A percentile compares a stretch with the other conserved stretches of the same genome.
phyloP scores from a whole-genome alignment of 1,139 yeast genomes.

The Pichia sp. region DNA sequence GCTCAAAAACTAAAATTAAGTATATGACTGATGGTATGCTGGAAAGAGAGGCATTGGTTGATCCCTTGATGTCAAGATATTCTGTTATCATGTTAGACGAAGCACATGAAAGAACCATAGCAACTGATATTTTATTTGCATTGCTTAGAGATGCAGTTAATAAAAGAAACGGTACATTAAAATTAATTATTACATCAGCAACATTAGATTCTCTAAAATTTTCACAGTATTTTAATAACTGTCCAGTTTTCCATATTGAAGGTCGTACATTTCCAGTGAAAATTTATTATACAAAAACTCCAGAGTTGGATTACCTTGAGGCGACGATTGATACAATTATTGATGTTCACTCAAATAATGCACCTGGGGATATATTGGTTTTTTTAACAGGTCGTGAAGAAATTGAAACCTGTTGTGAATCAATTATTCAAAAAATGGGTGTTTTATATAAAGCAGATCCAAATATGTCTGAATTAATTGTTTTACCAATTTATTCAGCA shows the following conservation, averaged over 20 bases:
- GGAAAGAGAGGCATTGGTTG: conserved; percentile 94
- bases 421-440: conserved; percentile 59
- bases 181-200: conserved; percentile 84
- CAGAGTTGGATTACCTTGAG: conserved; percentile 79
- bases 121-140: conserved; percentile 90
- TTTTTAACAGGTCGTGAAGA: conserved; percentile 90
- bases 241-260: conserved; percentile 80
- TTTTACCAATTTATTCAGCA: conserved; percentile 83
- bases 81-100: conserved; percentile 93
- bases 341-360: conserved; percentile 75
- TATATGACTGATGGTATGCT: conserved; percentile 99
- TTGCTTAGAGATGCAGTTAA: conserved; percentile 66
- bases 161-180: conserved; percentile 61
- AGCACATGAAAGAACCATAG: conserved; percentile 93
- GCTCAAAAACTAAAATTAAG: conserved; percentile 71
- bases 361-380: conserved; percentile 75
- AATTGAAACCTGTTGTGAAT: conserved; percentile 84
- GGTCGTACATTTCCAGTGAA: conserved; percentile 92
- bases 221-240: conserved; percentile 64
- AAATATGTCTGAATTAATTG: conserved; percentile 56
- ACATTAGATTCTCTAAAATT: conserved; percentile 83
- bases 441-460: conserved; percentile 46
- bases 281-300: conserved; percentile 65
- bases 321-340: conserved; percentile 76
- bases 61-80: conserved; percentile 71